Evolutionary conservation across 805 yeast genomes (phyloP).

Genomic region (Deakozyma indianensis): DNA sequence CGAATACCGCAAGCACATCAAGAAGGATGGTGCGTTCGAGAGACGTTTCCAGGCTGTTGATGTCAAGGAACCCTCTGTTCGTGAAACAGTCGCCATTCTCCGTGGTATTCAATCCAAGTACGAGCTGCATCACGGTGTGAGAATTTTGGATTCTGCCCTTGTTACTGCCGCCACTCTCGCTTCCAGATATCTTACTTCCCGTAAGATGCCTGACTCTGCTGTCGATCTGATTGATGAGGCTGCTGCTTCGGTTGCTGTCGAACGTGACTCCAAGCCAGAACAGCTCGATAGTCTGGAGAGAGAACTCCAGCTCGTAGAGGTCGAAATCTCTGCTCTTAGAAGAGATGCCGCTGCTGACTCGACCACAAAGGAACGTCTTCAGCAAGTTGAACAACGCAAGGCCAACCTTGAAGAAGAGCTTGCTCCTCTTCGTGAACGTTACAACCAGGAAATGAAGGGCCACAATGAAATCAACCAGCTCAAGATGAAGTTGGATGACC

Average conservation of each 20-base stretch:
- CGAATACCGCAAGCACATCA: slow-evolving; percentile 84
- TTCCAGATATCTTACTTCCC: slow-evolving; percentile 82
- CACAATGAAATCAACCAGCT: slow-evolving; percentile 83
- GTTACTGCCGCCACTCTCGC: slow-evolving; percentile 93
- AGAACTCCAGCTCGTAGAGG: slow-evolving; percentile 79
- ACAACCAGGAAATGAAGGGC: slow-evolving; percentile 74
- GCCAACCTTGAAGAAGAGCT: slow-evolving; percentile 78
- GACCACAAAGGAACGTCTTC: slow-evolving; percentile 74
- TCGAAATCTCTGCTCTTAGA: slow-evolving; percentile 92
- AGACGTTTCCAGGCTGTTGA: slow-evolving; percentile 97
- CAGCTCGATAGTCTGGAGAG: slow-evolving; percentile 90
- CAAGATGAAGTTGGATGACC: slow-evolving; percentile 81
- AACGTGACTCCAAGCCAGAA: slow-evolving; percentile 96
- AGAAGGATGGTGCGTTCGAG: slow-evolving; percentile 91
- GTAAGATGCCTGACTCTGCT: slow-evolving; percentile 94
- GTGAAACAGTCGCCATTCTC: slow-evolving; percentile 88
- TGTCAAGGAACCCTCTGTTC: slow-evolving; percentile 83
- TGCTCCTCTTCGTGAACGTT: slow-evolving; percentile 73
- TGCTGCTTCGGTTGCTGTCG: slow-evolving; percentile 95
- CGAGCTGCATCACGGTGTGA: slow-evolving; percentile 95
- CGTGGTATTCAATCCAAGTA: slow-evolving; percentile 93
- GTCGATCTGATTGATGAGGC: slow-evolving; percentile 92
- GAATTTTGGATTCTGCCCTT: slow-evolving; percentile 86
- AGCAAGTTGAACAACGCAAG: slow-evolving; percentile 60
- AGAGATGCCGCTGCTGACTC: slow-evolving; percentile 81